phyloP scores from a whole-genome alignment of 2,329 filamentous ascomycete genomes.

The Herpomyces periplanetae region DNA sequence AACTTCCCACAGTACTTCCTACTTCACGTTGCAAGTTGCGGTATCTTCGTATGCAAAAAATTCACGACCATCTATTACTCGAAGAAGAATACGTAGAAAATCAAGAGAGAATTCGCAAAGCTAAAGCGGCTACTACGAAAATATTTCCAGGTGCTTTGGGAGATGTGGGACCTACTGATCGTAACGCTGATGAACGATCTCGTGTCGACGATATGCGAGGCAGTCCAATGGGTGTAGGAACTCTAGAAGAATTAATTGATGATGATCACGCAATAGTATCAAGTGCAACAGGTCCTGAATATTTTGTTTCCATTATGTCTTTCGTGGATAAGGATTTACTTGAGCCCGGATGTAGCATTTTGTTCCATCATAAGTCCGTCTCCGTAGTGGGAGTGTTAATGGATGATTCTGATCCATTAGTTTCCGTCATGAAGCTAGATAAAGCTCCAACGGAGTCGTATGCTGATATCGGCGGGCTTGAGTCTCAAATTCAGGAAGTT shows the following conservation, averaged over 20 bases:
- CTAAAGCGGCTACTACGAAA: constrained; percentile 38
- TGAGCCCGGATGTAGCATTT: constrained; percentile 72
- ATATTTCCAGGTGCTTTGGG: constrained; percentile 17
- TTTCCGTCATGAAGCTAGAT: constrained; percentile 96
- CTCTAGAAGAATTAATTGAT: constrained; percentile 90
- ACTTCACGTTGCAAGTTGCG: constrained; percentile 90
- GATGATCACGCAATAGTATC: constrained; percentile 97
- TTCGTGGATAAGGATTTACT: constrained; percentile 96
- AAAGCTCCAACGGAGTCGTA: constrained; percentile 96
- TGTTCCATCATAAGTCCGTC: constrained; percentile 87
- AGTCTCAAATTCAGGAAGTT: constrained; percentile 85
- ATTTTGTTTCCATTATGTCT: constrained; percentile 98
- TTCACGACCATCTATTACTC: constrained; percentile 79
- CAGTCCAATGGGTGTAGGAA: constrained; percentile 91
- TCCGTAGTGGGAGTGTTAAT: constrained; percentile 90
- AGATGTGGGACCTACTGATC: constrained; percentile 37
- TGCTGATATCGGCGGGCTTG: constrained; percentile 83
- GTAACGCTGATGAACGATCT: constrained; percentile 71
- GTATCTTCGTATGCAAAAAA: constrained; percentile 85
- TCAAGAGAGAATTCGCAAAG: constrained; percentile 73
- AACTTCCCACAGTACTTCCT: constrained; percentile 70
- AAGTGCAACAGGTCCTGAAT: constrained; percentile 81
- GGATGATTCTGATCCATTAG: constrained; percentile 71
- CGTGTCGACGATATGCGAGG: constrained; percentile 94
- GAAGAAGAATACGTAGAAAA: constrained; percentile 98